Evolutionary conservation across 345 rosid genomes (phyloP).

Genomic region (Eucalyptus curtisii): DNA sequence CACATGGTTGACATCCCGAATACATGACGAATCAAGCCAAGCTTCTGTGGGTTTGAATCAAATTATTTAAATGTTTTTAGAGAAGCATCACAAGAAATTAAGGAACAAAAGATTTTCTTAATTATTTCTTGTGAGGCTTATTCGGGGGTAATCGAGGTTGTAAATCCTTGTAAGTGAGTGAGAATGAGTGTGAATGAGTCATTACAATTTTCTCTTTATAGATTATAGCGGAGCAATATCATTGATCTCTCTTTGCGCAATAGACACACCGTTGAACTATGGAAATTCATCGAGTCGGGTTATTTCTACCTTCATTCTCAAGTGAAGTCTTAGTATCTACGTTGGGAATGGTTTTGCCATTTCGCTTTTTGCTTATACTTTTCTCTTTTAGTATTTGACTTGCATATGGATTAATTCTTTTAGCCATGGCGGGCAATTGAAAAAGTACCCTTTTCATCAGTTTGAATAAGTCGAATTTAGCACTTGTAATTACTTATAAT

Average conservation of each 20-base stretch:
- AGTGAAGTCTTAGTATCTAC: background rate
- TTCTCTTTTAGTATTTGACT: background rate
- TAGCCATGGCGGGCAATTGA: background rate
- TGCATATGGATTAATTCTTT: background rate
- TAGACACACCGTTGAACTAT: background rate
- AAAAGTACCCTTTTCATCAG: background rate
- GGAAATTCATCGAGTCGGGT: background rate
- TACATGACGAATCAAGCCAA: background rate
- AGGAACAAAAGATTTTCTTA: background rate
- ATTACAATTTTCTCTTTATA: background rate
- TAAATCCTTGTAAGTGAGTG: background rate
- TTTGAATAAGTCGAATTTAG: background rate
- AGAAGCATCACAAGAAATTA: background rate
- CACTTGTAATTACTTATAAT: background rate
- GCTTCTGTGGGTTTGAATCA: background rate
- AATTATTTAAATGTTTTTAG: background rate
- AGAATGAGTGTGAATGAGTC: background rate
- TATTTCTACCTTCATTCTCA: background rate
- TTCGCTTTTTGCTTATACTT: background rate
- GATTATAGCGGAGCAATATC: background rate
- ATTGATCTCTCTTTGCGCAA: background rate
- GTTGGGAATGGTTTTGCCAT: background rate
- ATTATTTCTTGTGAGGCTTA: background rate
- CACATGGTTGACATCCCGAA: background rate
- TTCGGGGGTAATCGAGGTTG: background rate